These are phyloP conservation scores for Parsonsia alboflavescens DNA, from an alignment of 257 asterid genomes.

Conservation along the genomic window DNA sequence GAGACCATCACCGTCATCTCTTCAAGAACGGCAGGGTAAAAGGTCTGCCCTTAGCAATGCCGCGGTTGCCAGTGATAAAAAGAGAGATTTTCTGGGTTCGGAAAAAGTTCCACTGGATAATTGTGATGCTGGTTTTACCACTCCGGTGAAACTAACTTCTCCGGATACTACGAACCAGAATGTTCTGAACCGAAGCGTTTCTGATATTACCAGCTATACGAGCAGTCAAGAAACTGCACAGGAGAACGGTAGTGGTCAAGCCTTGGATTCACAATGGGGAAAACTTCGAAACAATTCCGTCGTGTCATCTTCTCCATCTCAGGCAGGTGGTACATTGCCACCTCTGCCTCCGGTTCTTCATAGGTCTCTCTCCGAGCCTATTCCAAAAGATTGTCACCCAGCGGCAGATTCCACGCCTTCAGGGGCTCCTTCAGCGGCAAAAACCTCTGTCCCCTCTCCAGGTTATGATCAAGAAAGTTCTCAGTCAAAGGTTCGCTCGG, in stretches of 20 bases:
- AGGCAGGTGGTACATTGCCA: not conserved
- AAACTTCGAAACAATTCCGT: constrained; percentile 10
- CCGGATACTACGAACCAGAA: not conserved
- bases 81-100: constrained; percentile 8
- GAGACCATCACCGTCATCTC: constrained; percentile 17
- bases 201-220: constrained; percentile 31
- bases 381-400: constrained; percentile 11
- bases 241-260: not conserved
- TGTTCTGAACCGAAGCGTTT: constrained; percentile 37
- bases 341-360: constrained; percentile 10
- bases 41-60: not conserved
- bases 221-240: not conserved
- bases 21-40: constrained; percentile 24
- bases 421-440: constrained; percentile 21
- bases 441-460: constrained; percentile 21
- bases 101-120: constrained; percentile 22
- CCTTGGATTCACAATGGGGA: constrained; percentile 9
- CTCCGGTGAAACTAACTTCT: not conserved
- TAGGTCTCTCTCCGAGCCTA: constrained; percentile 13
- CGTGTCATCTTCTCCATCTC: constrained; percentile 1
- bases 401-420: constrained; percentile 25
- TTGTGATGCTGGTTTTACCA: constrained; percentile 10
- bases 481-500: constrained; percentile 21
- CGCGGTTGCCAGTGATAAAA: too few relatives aligned
- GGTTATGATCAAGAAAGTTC: constrained; percentile 30